Evolutionary conservation across 108 stramenopile species (phyloP), one percentile per base, ranked within the genome.

Genomic region (Cyclotella sp.): DNA sequence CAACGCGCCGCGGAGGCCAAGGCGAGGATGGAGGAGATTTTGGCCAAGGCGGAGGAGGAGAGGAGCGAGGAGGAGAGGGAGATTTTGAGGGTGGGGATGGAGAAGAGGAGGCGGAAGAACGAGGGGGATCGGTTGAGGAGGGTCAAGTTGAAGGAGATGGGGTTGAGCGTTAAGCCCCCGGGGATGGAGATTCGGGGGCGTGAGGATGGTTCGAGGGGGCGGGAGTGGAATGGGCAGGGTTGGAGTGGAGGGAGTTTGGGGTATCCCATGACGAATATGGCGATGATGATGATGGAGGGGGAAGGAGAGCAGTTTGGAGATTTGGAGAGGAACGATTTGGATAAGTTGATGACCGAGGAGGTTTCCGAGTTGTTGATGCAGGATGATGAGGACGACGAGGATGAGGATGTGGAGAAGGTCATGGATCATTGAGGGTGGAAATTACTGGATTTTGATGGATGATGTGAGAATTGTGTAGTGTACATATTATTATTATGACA

Each of bases 121-220:
- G 93, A 91, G 73, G 91, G 91, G 15, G 93, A 94, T 82, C 83
- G 93, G 40, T 49, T 90, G 64, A 79, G 93, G 29, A 85, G 93
- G 49, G 88, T 90, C 45, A 72, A 86, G 60, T 58, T 91, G 60
- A 94, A 91, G 68, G 75, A 86, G 27, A 75, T 88, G 78, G 90
- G 90, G 29, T 46, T 87, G 16, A 76, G 84, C 21, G 55, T 77
- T 12, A 90, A 90, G 59, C 76, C 76, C 0, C 78, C 77, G 14
- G 89, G 86, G 11, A 39, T 87, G 52, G 80, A 51, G 27, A 64
- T 74, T 44, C 73, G 30, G 19, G 52, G 63, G 34, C 62, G 45
- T 18, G 47, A 49, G 15, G 47, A 49, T 49, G 4, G 34, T 34
- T 1, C 9, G 47, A 45, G 15, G 3, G 47, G 9, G 34, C 6